A percentile compares a stretch with the other conserved stretches of the same genome.
phyloP scores from a whole-genome alignment of 495 filamentous ascomycete genomes.

The Hypoxylon subgilvum region DNA sequence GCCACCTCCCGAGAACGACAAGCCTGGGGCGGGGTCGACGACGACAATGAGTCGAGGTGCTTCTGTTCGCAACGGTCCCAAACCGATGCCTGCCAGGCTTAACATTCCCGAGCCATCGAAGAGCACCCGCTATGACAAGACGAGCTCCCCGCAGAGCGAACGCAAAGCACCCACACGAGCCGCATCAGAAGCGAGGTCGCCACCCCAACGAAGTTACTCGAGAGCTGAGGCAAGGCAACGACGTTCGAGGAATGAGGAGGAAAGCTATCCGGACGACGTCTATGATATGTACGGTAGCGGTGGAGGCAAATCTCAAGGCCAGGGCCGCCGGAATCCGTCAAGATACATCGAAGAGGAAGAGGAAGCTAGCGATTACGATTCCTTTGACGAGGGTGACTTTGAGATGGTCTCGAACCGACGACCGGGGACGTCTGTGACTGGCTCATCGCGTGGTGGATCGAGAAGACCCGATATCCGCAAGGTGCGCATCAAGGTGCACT shows the following conservation, averaged over 20 bases:
- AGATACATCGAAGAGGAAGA: constrained; percentile 74
- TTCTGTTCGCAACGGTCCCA: constrained; percentile 61
- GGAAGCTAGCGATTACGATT: constrained; percentile 72
- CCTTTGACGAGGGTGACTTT: constrained; percentile 77
- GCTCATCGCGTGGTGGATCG: constrained; percentile 51
- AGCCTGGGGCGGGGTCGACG: too few relatives aligned
- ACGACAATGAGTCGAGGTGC: constrained; percentile 54
- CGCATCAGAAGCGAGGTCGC: constrained; percentile 47
- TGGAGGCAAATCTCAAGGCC: constrained; percentile 44
- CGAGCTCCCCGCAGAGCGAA: constrained; percentile 51
- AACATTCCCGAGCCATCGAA: constrained; percentile 59
- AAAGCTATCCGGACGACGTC: constrained; percentile 68
- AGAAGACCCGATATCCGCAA: constrained; percentile 59
- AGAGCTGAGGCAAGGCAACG: constrained; percentile 46
- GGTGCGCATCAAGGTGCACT: constrained; percentile 89
- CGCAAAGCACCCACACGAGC: constrained; percentile 47
- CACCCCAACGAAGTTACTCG: constrained; percentile 60
- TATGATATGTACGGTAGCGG: constrained; percentile 69
- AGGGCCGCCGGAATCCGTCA: constrained; percentile 53
- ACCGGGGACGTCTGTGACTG: constrained; percentile 48
- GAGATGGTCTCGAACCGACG: constrained; percentile 72
- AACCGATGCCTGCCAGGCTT: constrained; percentile 58
- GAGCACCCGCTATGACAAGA: constrained; percentile 56
- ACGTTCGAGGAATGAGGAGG: constrained; percentile 58
- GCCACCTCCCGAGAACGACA: constrained; percentile 87